Conservation (phyloP, 768 basidiomycete species). For the Rubroboletus satanas region DNA sequence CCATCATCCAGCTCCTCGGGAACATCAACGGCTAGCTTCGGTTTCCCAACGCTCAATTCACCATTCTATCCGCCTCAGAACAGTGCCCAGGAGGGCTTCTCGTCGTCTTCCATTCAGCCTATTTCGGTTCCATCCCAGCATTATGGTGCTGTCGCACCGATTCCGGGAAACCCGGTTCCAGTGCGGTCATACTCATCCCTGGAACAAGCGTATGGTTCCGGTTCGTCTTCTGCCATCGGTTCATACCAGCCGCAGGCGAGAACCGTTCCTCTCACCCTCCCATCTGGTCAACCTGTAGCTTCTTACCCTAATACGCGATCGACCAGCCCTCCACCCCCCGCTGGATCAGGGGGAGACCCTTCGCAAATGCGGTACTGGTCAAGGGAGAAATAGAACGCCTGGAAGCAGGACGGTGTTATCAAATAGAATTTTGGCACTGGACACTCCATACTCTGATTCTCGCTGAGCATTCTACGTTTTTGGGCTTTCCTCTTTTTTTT, state of each 20-base stretch:
- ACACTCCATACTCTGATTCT: constrained; percentile 8
- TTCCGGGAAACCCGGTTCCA: constrained; percentile 21
- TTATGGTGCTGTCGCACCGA: constrained; percentile 25
- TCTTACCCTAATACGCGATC: constrained; percentile 27
- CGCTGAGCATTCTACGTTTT: constrained; percentile 2
- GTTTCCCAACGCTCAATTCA: constrained; percentile 53
- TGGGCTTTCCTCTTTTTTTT: neutral
- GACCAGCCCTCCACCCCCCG: constrained; percentile 22
- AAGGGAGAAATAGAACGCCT: constrained; percentile 17
- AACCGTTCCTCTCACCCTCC: constrained; percentile 7
- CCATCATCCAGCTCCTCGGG: constrained; percentile 21
- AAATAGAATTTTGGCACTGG: constrained; percentile 14
- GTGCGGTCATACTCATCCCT: constrained; percentile 27
- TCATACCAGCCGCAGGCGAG: constrained; percentile 29
- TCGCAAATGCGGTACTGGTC: constrained; percentile 30
- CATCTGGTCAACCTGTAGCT: constrained; percentile 24
- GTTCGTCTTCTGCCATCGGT: constrained; percentile 11
- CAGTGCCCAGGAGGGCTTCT: constrained; percentile 31
- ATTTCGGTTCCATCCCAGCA: constrained; percentile 28
- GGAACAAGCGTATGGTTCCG: constrained; percentile 25
- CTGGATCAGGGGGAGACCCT: constrained; percentile 24
- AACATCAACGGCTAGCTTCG: constrained; percentile 23
- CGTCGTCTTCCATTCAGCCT: constrained; percentile 32
- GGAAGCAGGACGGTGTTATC: constrained; percentile 4
- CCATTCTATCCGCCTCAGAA: constrained; percentile 50